A percentile compares a stretch with the other conserved stretches of the same genome.
Evolutionary conservation across 352 stramenopile species (phyloP).

Genomic region (Blastocystis sp.): DNA sequence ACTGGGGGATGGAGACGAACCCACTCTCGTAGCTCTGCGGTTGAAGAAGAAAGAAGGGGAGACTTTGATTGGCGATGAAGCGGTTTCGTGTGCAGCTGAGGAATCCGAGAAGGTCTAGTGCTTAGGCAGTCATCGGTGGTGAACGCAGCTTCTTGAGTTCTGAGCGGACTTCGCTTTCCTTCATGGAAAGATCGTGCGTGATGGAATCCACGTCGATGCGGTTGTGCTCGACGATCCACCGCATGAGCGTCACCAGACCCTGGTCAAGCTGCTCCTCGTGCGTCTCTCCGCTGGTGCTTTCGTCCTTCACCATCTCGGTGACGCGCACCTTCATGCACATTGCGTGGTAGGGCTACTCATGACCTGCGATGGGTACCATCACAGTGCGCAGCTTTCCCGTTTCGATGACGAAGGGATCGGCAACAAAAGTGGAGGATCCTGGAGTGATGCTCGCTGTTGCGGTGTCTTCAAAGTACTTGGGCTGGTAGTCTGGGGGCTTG

Average conservation of each 20-base stretch:
- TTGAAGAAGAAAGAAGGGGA: neutral
- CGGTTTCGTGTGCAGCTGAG: neutral
- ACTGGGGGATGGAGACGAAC: neutral
- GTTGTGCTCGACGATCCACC: neutral
- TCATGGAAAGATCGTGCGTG: neutral
- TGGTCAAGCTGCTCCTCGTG: neutral
- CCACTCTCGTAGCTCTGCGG: neutral
- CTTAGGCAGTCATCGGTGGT: neutral
- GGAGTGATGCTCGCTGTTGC: neutral
- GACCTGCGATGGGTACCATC: no score
- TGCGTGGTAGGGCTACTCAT: neutral
- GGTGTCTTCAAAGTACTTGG: slow-evolving; percentile 33
- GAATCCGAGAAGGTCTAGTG: neutral
- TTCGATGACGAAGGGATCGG: slow-evolving; percentile 38
- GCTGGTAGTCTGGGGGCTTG: slow-evolving; percentile 52
- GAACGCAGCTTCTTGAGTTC: neutral
- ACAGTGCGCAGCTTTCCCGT: slow-evolving; percentile 8
- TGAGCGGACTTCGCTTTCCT: neutral
- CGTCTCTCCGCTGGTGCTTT: neutral
- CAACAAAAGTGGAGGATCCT: slow-evolving; percentile 7
- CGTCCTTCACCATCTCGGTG: neutral
- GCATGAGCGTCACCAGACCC: neutral
- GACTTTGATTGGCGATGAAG: neutral
- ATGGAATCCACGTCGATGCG: neutral
- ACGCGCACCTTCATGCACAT: slow-evolving; percentile 50